Conservation (phyloP, 306 rosid genomes). For the Abrus precatorius region DNA sequence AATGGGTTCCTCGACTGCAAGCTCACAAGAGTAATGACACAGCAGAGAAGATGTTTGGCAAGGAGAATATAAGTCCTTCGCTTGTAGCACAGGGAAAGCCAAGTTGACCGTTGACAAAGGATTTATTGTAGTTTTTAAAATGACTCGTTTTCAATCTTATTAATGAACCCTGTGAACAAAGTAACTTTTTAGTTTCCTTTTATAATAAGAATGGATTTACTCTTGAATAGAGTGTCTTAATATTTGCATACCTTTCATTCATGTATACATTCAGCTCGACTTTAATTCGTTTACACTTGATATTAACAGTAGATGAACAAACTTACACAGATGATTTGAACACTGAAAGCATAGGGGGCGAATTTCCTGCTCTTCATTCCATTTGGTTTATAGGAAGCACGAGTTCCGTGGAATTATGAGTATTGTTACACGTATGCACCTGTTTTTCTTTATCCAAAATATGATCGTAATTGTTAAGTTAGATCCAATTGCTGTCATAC, state of each 20-base stretch:
- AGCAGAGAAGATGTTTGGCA: constrained; percentile 49
- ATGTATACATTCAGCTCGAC: too few species aligned
- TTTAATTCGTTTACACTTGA: too few species aligned
- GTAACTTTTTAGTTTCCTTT: background rate
- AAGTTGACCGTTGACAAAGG: constrained; percentile 35
- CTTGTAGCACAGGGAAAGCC: constrained; percentile 48
- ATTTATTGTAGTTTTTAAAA: constrained; percentile 25
- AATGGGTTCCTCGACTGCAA: constrained; percentile 79
- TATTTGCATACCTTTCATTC: background rate
- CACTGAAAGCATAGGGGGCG: too few species aligned
- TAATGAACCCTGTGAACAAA: background rate
- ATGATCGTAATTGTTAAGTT: too few species aligned
- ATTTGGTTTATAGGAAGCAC: too few species aligned
- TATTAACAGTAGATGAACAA: too few species aligned
- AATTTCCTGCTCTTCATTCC: too few species aligned
- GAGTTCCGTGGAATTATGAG: too few species aligned
- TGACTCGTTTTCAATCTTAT: constrained; percentile 34
- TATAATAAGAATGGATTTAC: background rate
- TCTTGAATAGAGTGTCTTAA: background rate
- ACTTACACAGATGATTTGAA: too few species aligned
- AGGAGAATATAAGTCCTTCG: constrained; percentile 62
- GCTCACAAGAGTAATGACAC: constrained; percentile 68
- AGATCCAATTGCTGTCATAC: too few species aligned
- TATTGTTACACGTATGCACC: too few species aligned
- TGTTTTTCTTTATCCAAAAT: too few species aligned